Base-by-base conservation (phyloP, 306 rosid genomes). In the Gleditsia sinensis region DNA sequence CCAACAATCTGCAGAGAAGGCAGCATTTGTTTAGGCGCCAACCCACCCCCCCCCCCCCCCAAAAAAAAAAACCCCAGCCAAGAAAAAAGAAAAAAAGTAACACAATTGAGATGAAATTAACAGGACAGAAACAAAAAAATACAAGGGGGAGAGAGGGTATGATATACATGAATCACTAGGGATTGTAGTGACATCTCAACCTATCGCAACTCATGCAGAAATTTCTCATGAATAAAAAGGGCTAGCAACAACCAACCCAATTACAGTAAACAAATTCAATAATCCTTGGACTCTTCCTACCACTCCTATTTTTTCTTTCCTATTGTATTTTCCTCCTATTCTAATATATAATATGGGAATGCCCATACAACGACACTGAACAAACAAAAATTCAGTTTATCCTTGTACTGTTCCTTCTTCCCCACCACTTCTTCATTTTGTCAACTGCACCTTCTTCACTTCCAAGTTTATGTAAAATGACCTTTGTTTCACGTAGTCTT, bases 361-460 rank as follows among this genome's bases (percentile, higher is more conserved):
- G 75, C 81, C 73, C 75, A 77, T 58, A 69, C 54, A 59, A 49
- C 80, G 70, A 82, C 69, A 43, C 53, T 68, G 53, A 63, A 56
- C 36, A 58, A 19, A 27, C 5, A 28, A 2, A 51, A 68, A 69
- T n/a, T 88, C 78, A 93, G 85, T 75, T 93, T 67, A 88, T 88
- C 89, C 93, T 87, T 14, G 92, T 63, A 87, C 98, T 92, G 84
- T 94, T 94, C 84, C 91, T 88, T 86, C 99, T 90, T 69, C 83
- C 92, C 99, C 99, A 94, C 99, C 99, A 94, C 36, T 82, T 94
- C 86, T 92, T 94, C 67, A 36, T 88, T 79, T 85, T 86, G 58
- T 87, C 99, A 36, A 69, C 69, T 62, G 76, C 77, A 76, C 93
- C 88, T 65, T 83, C 89, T 80, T 90, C 99, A 78, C 58, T 94